These are phyloP conservation scores for Coix lacrymajobi DNA, from an alignment of 176 grass and related monocot genomes.

Conservation along the genomic window DNA sequence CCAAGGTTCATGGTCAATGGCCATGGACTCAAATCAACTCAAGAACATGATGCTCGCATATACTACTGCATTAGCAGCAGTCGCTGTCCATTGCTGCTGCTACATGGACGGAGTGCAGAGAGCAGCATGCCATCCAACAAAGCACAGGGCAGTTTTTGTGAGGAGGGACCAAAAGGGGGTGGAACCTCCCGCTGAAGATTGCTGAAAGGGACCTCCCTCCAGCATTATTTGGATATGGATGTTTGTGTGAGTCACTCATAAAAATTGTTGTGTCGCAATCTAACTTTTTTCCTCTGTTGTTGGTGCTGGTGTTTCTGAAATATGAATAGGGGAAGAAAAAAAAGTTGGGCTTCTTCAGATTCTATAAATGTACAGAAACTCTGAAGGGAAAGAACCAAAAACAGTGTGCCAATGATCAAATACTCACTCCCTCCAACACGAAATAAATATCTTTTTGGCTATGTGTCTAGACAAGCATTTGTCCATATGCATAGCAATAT, in stretches of 20 bases:
- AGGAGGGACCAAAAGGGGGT: background rate
- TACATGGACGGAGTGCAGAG: background rate
- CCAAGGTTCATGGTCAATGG: background rate
- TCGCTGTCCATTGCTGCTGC: background rate
- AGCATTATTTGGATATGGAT: conserved; percentile 27
- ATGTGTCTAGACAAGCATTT: too few species aligned
- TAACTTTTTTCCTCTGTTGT: background rate
- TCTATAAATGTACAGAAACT: background rate
- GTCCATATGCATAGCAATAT: too few species aligned
- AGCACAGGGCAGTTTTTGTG: background rate
- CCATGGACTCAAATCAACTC: background rate
- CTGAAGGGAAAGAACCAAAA: background rate
- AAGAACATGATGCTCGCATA: background rate
- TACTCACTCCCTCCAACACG: background rate
- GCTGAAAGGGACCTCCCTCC: conserved; percentile 15
- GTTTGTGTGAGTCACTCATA: background rate
- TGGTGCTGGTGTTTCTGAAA: background rate
- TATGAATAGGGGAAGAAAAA: background rate
- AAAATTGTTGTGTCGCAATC: conserved; percentile 30
- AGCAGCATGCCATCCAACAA: background rate
- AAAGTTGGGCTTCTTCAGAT: background rate
- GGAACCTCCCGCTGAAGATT: background rate
- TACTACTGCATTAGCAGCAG: background rate
- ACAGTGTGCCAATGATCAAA: background rate
- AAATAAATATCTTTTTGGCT: too few species aligned